Percentiles rank a stretch among this genome's conserved stretches.
Conservation (phyloP, 441 rosid species). For the Capsella rubella region DNA sequence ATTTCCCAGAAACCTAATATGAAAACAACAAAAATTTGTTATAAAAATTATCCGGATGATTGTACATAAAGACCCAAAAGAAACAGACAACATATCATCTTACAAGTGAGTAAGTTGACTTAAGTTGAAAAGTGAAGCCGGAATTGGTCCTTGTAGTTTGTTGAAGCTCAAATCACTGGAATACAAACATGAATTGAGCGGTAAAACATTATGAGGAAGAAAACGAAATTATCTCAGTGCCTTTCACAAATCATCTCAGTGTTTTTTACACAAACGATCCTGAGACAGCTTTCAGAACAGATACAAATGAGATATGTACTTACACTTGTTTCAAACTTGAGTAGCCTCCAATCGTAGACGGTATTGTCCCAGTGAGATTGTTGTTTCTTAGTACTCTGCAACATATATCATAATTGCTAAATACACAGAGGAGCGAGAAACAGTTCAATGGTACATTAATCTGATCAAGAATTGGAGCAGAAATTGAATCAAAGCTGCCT, state of each 20-base stretch:
- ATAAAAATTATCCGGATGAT: constrained; percentile 49
- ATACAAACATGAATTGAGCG: not conserved
- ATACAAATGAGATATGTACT: constrained; percentile 33
- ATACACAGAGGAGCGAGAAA: not conserved
- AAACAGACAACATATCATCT: constrained; percentile 28
- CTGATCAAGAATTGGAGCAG: not conserved
- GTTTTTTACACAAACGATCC: not conserved
- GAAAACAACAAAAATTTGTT: constrained; percentile 19
- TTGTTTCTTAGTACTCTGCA: constrained; percentile 57
- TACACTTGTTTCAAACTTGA: constrained; percentile 43
- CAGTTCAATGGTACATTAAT: not conserved
- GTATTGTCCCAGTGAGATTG: constrained; percentile 51
- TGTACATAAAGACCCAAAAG: constrained; percentile 3
- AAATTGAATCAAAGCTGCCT: constrained; percentile 32
- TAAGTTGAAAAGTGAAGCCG: constrained; percentile 55
- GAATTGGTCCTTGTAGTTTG: constrained; percentile 54
- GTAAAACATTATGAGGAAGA: not conserved
- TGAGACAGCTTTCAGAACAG: constrained; percentile 5
- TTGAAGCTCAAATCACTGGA: constrained; percentile 82
- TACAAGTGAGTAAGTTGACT: constrained; percentile 54
- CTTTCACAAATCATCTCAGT: constrained; percentile 1
- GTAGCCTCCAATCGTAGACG: constrained; percentile 53
- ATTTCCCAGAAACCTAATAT: constrained; percentile 60
- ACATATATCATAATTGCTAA: constrained; percentile 8
- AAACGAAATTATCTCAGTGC: not conserved